phyloP scores from a whole-genome alignment of 768 basidiomycete species.

The Galerina sulciceps region DNA sequence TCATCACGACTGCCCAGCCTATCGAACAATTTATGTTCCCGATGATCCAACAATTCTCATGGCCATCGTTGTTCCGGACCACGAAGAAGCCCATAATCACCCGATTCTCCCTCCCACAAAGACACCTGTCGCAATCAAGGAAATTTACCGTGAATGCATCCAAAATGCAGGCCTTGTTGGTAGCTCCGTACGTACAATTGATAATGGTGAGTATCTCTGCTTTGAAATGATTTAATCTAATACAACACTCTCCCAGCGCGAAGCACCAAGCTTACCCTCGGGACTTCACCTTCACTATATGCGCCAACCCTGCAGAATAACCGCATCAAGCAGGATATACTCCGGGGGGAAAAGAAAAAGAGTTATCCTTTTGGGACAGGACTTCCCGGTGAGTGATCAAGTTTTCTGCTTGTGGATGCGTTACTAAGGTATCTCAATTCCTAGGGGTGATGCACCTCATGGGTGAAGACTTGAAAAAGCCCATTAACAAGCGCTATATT shows the following conservation, averaged over 20 bases:
- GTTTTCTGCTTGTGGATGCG: no score
- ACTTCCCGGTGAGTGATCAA: neutral
- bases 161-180: constrained; percentile 9
- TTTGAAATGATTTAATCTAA: neutral
- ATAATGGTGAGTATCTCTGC: constrained; percentile 15
- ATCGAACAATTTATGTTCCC: constrained; percentile 11
- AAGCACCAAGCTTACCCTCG: neutral
- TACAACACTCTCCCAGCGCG: neutral
- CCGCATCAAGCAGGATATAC: constrained; percentile 4
- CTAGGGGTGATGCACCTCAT: constrained; percentile 12
- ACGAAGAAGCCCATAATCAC: constrained; percentile 19
- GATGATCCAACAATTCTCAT: constrained; percentile 7
- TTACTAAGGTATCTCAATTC: no score
- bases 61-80: constrained; percentile 8
- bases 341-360: neutral
- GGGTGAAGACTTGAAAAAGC: constrained; percentile 30
- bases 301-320: constrained; percentile 9
- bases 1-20: neutral
- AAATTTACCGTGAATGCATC: constrained; percentile 4
- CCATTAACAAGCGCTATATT: constrained; percentile 25
- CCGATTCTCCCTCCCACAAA: constrained; percentile 20
- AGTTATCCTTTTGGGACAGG: neutral
- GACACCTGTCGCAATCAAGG: constrained; percentile 1
- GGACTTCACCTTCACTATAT: neutral
- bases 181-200: constrained; percentile 14